Conservation (phyloP, 306 rosid species). For the Prunus davidiana region DNA sequence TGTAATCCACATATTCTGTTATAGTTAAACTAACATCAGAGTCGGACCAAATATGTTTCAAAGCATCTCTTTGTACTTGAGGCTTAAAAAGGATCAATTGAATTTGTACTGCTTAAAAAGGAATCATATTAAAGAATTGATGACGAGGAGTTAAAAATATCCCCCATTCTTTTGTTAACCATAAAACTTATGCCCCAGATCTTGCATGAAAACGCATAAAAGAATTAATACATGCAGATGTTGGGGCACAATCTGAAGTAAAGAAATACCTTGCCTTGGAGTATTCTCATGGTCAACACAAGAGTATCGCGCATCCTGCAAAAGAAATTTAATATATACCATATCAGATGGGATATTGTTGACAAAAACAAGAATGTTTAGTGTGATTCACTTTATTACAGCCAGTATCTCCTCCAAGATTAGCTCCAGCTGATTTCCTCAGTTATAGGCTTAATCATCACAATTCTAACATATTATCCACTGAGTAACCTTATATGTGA, state of each 20-base stretch:
- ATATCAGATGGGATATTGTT: slow-evolving; percentile 4
- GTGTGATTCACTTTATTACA: background rate
- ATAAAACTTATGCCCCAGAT: background rate
- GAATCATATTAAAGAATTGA: background rate
- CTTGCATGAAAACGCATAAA: background rate
- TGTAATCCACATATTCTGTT: background rate
- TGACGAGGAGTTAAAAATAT: background rate
- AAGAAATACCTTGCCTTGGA: slow-evolving; percentile 78
- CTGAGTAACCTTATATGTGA: background rate
- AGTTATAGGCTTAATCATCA: too few relatives aligned
- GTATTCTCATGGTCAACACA: slow-evolving; percentile 83
- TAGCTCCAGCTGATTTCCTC: too few relatives aligned
- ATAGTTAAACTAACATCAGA: background rate
- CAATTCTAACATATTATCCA: background rate
- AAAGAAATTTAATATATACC: slow-evolving; percentile 1
- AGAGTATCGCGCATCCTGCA: slow-evolving; percentile 86
- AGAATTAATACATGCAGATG: background rate
- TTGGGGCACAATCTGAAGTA: background rate
- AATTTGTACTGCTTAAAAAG: background rate
- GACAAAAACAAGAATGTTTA: background rate
- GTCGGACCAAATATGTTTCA: background rate
- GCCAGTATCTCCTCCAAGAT: too few relatives aligned
- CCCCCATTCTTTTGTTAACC: background rate
- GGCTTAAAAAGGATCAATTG: background rate
- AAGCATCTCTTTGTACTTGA: background rate